Evolutionary conservation across 768 basidiomycete species (phyloP).

Genomic region (Coprinopsis strossmayeri): DNA sequence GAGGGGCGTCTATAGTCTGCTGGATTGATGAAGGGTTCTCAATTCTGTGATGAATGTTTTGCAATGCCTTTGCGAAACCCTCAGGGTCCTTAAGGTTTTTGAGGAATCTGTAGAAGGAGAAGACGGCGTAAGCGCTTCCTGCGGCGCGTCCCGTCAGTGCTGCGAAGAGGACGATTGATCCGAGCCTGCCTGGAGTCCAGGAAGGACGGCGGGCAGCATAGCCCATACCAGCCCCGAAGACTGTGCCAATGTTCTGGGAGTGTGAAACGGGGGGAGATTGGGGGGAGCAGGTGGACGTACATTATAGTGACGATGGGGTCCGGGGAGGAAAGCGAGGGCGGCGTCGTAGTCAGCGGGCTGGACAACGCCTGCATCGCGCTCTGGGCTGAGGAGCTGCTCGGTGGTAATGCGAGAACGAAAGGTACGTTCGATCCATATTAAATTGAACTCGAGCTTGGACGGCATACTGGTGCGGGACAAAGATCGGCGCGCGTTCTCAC

Average conservation of each 20-base stretch:
- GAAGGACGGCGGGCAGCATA: slow-evolving; percentile 7
- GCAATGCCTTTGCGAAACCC: slow-evolving; percentile 33
- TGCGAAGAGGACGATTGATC: slow-evolving; percentile 9
- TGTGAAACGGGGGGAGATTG: not conserved
- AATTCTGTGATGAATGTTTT: slow-evolving; percentile 39
- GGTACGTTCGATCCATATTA: slow-evolving; percentile 32
- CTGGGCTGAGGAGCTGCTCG: slow-evolving; percentile 45
- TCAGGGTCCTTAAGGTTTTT: slow-evolving; percentile 32
- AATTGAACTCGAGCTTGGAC: slow-evolving; percentile 22
- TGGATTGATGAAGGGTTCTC: slow-evolving; percentile 20
- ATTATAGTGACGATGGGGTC: slow-evolving; percentile 30
- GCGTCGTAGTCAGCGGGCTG: slow-evolving; percentile 50
- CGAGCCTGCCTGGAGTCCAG: slow-evolving; percentile 5
- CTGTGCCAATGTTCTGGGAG: slow-evolving; percentile 2
- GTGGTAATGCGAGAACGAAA: slow-evolving; percentile 35
- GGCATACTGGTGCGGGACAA: not conserved
- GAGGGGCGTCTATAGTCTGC: slow-evolving; percentile 11
- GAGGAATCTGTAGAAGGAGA: slow-evolving; percentile 30
- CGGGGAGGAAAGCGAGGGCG: slow-evolving; percentile 48
- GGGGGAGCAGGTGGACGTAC: slow-evolving; percentile 20
- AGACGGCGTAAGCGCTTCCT: slow-evolving; percentile 23
- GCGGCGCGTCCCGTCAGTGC: slow-evolving; percentile 24
- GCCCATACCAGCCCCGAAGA: slow-evolving; percentile 3
- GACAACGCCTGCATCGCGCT: slow-evolving; percentile 45
- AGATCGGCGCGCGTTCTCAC: not conserved